Evolutionary conservation across 441 rosid genomes (phyloP).

Genomic region (Breynia disticha): DNA sequence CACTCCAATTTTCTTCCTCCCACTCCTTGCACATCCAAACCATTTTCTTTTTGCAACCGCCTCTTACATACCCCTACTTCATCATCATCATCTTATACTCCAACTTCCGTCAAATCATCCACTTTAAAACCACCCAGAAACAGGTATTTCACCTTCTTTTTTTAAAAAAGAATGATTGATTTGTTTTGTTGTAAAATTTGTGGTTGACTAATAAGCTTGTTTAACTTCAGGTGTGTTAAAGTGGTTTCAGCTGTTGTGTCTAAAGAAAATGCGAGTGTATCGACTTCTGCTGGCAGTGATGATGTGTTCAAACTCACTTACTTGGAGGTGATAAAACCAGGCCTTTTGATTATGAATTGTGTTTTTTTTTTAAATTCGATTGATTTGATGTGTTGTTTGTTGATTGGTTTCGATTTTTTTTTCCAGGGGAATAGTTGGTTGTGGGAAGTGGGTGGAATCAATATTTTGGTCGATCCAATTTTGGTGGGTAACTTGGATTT

Average conservation of each 20-base stretch:
- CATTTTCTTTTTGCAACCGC: constrained; percentile 10
- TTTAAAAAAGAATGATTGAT: too few relatives aligned
- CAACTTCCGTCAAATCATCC: too few relatives aligned
- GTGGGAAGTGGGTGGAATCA: constrained; percentile 65
- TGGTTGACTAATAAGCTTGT: too few relatives aligned
- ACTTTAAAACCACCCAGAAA: too few relatives aligned
- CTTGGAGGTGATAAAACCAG: constrained; percentile 45
- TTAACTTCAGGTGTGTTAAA: constrained; percentile 14
- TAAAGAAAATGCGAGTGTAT: constrained; percentile 42
- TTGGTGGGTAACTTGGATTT: constrained; percentile 85
- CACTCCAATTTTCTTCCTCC: constrained; percentile 31
- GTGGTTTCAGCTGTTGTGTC: constrained; percentile 47
- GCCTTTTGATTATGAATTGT: background rate
- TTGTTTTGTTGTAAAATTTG: too few relatives aligned
- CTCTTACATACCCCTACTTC: constrained; percentile 5
- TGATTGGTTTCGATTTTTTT: constrained; percentile 2
- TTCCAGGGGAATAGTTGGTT: constrained; percentile 84
- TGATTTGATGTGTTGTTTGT: background rate
- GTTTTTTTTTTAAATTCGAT: constrained; percentile 1
- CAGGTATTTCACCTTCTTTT: too few relatives aligned
- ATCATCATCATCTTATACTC: too few relatives aligned
- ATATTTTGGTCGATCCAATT: constrained; percentile 73
- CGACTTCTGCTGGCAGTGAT: constrained; percentile 26
- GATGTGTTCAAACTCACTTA: constrained; percentile 59
- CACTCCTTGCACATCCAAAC: constrained; percentile 21